phyloP scores from a whole-genome alignment of 805 yeast genomes.

The Maudiozyma bulderi region DNA sequence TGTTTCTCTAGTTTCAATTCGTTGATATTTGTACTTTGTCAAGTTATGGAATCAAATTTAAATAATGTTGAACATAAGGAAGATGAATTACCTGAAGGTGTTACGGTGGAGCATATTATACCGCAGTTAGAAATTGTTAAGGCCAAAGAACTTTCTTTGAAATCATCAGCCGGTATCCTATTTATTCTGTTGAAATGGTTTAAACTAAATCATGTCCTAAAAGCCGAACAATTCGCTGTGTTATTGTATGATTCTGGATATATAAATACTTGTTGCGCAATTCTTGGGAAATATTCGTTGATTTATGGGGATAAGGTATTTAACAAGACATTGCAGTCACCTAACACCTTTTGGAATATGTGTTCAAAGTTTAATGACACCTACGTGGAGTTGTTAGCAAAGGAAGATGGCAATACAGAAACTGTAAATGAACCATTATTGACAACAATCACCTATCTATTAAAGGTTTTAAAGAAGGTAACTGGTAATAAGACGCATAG shows the following conservation, averaged over 20 bases:
- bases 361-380: constrained; percentile 15
- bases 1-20: constrained; percentile 52
- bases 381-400: constrained; percentile 1
- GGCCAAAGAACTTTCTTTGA: constrained; percentile 54
- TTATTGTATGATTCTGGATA: constrained; percentile 66
- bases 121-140: constrained; percentile 43
- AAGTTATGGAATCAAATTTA: constrained; percentile 48
- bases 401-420: not conserved
- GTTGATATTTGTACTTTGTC: constrained; percentile 52
- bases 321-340: constrained; percentile 14
- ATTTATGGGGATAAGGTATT: constrained; percentile 26
- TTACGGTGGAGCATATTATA: constrained; percentile 6
- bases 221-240: constrained; percentile 64
- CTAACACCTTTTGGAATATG: constrained; percentile 23
- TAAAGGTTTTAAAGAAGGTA: constrained; percentile 48
- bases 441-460: constrained; percentile 19
- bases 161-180: constrained; percentile 47
- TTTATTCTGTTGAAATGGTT: constrained; percentile 62
- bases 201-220: constrained; percentile 64
- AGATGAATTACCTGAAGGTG: constrained; percentile 7
- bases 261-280: constrained; percentile 20
- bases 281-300: constrained; percentile 22
- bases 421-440: constrained; percentile 6
- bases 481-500: constrained; percentile 67
- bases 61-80: constrained; percentile 18